Evolutionary conservation across 2,329 filamentous ascomycete species (phyloP), one percentile per base, ranked within the genome.

Genomic region (Aspergillus uvarum): DNA sequence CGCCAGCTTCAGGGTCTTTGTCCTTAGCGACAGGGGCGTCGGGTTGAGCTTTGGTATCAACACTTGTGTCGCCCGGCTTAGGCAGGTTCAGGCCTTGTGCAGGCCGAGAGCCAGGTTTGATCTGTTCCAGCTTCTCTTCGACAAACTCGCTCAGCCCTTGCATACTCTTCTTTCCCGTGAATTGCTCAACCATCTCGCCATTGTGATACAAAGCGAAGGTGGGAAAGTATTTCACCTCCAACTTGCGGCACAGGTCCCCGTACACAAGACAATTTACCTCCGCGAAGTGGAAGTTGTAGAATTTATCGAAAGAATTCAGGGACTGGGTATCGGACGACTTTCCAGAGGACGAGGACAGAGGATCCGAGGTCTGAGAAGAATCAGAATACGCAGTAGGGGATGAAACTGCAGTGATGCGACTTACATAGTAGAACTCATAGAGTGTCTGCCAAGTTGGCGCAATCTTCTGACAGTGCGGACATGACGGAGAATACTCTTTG

Each of bases 231-330:
- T 75, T 71, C 56, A 98, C 83, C 2, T 85, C 80, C 63, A 92
- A 82, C 29, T 86, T 82, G 53, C 77, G 75, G 78, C 95, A 99
- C 14, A 91, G 81, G 72, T 96, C 91, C 60, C 86, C 89, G 72
- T 88, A 91, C 31, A 91, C 91, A 55, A 92, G 80, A 76, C 95
- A 99, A 78, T 99, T 92, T 65, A 99, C 79, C 59, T 85, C 86
- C 31, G 85, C 94, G 72, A 99, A 97, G 68, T 90, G 87, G 76
- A 96, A 94, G 76, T 94, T 87, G 77, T 98, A 98, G 75, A 87
- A 95, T 57, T 88, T 83, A 32, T 88, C 87, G 71, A 97, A 97
- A 4, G 84, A 84, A 70, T 88, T 88, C 47, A 86, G 73, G 0
- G 82, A 77, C 44, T 83, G 77, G 16, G 78, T 70, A 63, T 79